These are phyloP conservation scores for Neopestalotiopsis clavispora DNA, from an alignment of 2,329 filamentous ascomycete species.

Conservation along the genomic window DNA sequence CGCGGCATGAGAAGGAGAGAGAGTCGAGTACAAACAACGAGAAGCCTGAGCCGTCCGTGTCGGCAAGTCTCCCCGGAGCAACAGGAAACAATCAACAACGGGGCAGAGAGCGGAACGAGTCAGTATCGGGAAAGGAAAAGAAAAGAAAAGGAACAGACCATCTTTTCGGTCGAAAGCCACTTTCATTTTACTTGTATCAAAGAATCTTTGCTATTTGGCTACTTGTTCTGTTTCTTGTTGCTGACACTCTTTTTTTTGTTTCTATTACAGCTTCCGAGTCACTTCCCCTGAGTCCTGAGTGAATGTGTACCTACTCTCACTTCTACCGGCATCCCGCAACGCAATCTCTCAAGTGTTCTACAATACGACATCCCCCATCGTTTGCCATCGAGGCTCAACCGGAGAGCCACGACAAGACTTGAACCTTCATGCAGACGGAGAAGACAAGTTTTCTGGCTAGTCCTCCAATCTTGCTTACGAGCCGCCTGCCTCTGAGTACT, in stretches of 20 bases:
- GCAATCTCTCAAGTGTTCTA: neutral
- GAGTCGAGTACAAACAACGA: neutral
- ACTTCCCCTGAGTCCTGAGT: neutral
- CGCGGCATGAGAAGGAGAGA: neutral
- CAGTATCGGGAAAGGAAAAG: neutral
- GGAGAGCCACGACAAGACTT: neutral
- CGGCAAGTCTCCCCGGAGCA: slow-evolving; percentile 8
- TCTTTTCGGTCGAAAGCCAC: neutral
- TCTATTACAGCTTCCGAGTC: neutral
- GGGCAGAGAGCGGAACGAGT: neutral
- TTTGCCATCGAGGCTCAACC: neutral
- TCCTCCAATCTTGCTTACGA: neutral
- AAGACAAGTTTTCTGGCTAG: neutral
- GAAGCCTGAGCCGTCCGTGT: neutral
- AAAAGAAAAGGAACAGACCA: neutral
- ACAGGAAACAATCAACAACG: neutral
- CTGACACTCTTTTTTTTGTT: neutral
- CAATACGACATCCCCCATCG: neutral
- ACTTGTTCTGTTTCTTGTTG: neutral
- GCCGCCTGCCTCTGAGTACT: neutral
- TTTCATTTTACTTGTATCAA: neutral
- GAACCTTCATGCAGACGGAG: neutral
- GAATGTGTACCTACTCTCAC: neutral
- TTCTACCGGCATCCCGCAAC: neutral
- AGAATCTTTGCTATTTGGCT: neutral